A percentile compares a stretch with the other conserved stretches of the same genome.
Evolutionary conservation across 2,329 filamentous ascomycete genomes (phyloP).

Genomic region (Iodosphaeria phyllophila): DNA sequence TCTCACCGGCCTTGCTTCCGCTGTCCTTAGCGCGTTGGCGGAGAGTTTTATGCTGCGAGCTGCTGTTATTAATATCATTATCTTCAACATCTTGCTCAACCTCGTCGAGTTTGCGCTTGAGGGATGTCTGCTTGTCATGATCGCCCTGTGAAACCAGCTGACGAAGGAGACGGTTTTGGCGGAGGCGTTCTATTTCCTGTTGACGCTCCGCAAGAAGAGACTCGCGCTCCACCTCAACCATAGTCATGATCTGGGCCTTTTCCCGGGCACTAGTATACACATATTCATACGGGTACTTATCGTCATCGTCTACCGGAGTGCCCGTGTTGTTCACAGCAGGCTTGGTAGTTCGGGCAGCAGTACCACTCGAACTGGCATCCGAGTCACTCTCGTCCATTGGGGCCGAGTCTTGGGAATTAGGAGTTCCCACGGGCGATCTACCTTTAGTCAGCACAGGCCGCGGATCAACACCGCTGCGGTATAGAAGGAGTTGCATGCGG

Average conservation of each 20-base stretch:
- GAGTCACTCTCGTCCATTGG: constrained; percentile 84
- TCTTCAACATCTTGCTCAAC: constrained; percentile 69
- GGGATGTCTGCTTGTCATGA: constrained; percentile 40
- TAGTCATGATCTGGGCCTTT: constrained; percentile 60
- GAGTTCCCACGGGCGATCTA: too few relatives aligned
- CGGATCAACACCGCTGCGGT: too few relatives aligned
- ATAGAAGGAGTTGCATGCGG: too few relatives aligned
- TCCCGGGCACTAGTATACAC: constrained; percentile 59
- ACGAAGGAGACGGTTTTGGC: constrained; percentile 67
- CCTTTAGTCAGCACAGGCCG: too few relatives aligned
- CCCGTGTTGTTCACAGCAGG: constrained; percentile 18
- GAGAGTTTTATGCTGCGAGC: constrained; percentile 54
- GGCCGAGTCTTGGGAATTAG: constrained; percentile 66
- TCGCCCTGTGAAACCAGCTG: constrained; percentile 52
- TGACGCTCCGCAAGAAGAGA: constrained; percentile 76
- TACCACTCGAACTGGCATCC: constrained; percentile 48
- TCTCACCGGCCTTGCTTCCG: constrained; percentile 47
- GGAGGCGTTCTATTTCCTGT: constrained; percentile 61
- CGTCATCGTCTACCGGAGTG: constrained; percentile 24
- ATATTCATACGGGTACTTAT: constrained; percentile 72
- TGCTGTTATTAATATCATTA: too few relatives aligned
- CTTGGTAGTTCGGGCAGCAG: too few relatives aligned
- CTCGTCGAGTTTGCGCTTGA: constrained; percentile 61
- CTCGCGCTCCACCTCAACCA: constrained; percentile 85
- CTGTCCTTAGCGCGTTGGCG: constrained; percentile 50